Evolutionary conservation across 2,329 filamentous ascomycete species (phyloP), one percentile per base, ranked within the genome.

Genomic region (Microdochium bolleyi): DNA sequence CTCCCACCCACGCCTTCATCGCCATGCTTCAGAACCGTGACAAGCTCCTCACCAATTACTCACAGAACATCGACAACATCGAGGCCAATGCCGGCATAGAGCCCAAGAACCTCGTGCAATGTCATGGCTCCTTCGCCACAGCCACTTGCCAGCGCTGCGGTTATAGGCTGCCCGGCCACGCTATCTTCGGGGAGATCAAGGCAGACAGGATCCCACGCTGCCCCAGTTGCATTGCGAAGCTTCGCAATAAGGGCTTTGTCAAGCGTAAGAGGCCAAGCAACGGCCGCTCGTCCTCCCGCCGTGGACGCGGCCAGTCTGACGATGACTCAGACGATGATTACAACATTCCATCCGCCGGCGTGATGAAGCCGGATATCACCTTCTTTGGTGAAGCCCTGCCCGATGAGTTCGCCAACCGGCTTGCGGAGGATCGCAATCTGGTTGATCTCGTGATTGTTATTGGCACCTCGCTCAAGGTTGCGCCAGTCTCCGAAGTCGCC

Each of bases 291-390:
- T 61, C 56, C 30, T 44, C 56, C 49, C 41, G 67, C 63, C 53
- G 71, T 70, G 54, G 70, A 67, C 57, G 70, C 38, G 69, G 76
- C 14, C 74, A 78, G 51, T 72, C 73, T 25, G 73, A 76, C 41
- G 77, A 73, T 57, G 70, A 73, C 56, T 64, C 55, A 38, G 79
- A 82, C 13, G 79, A 74, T 21, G 74, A 83, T 52, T 83, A 86
- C 63, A 78, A 85, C 58, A 82, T 88, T 38, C 83, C 84, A 2
- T 76, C 79, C 49, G 80, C 84, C 2, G 90, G 89, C 53, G 84
- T 95, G 65, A 95, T 95, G 90, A 96, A 88, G 77, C 94, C 94
- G 9, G 92, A 97, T 72, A 97, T 99, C 65, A 97, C 90, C 49
- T 97, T 99, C 74, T 97, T 97, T 63, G 92, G 92, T 60, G 94